Base-by-base conservation (phyloP, 345 rosid species). In the Erysimum cheiranthoides region DNA sequence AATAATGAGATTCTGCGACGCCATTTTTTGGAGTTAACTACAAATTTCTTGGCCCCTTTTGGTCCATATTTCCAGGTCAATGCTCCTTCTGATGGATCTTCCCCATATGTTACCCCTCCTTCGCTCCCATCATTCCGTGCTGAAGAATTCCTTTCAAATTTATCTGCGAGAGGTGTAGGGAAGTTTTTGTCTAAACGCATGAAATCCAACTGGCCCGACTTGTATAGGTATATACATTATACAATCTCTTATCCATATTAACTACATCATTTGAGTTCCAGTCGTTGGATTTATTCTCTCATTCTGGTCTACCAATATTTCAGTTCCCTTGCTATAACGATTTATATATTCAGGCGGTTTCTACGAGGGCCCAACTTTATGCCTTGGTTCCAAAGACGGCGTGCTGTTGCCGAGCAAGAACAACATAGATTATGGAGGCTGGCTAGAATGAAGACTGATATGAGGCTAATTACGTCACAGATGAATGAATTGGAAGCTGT, bases 21-120 rank as follows among this genome's bases (percentile, higher is more conserved):
- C 70, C 99, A 95, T 84, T 95, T 95, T 86, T 83, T 92, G 88
- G 99, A 92, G 82, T 96, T 95, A 18, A 92, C 99, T 10, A 90
- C 98, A 58, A 95, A 95, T 81, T 90, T 95, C 73, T 85, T 95
- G 84, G 88, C 99, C 21, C 98, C 99, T 64, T 95, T 95, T 85
- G 97, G 98, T 43, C 99, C 99, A 45, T 95, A 87, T 68, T 88
- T 92, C 64, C 85, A 85, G 77, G 83, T 85, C 60, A 89, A 80
- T 46, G 81, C 94, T 13, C 98, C 99, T 80, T 81, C 90, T 12
- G 96, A 92, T 88, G 98, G 91, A 62, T 84, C 94, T 65, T 88
- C 94, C 38, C 99, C 99, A 28, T 95, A 86, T 77, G 86, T 74
- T 57, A 84, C 89, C n/a, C 99, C 99, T 82, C 99, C 94, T 76